A percentile compares a stretch with the other conserved stretches of the same genome.
Conservation (phyloP, 768 basidiomycete species). For the Mrakia gelida region DNA sequence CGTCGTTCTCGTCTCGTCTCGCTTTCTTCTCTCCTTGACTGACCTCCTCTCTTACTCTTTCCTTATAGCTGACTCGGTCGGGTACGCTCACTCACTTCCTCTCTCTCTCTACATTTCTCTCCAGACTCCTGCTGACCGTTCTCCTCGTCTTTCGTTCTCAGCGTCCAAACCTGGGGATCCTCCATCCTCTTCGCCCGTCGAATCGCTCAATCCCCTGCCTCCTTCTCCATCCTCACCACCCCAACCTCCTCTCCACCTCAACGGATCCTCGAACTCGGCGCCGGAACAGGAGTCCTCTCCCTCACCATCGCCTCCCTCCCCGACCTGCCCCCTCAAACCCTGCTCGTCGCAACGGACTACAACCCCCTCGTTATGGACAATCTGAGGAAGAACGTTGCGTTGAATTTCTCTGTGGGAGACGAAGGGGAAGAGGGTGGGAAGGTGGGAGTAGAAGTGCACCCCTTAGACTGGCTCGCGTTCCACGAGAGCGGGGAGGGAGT, state of each 20-base stretch:
- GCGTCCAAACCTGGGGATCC: conserved; percentile 80
- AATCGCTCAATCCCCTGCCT: conserved; percentile 52
- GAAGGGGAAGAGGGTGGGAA: background rate
- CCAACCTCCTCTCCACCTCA: conserved; percentile 42
- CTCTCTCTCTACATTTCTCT: background rate
- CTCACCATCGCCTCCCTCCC: conserved; percentile 59
- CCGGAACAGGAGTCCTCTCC: conserved; percentile 78
- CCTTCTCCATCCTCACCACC: conserved; percentile 47
- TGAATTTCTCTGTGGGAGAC: conserved; percentile 54
- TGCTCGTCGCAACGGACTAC: conserved; percentile 67
- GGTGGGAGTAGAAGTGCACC: conserved; percentile 3
- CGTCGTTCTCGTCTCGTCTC: background rate
- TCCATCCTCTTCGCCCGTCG: conserved; percentile 65
- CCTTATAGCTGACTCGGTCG: conserved; percentile 27
- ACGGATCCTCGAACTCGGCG: conserved; percentile 72
- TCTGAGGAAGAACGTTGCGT: conserved; percentile 56
- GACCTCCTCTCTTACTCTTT: background rate
- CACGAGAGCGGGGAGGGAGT: background rate
- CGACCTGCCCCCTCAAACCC: conserved; percentile 23
- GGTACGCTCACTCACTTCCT: background rate
- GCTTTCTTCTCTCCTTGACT: background rate
- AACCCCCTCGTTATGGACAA: conserved; percentile 71
- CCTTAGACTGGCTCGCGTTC: conserved; percentile 28
- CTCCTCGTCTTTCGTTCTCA: conserved; percentile 52
- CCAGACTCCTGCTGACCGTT: conserved; percentile 51